These are phyloP conservation scores for Cyclostephanos invisitatus DNA, from an alignment of 108 stramenopile genomes.

Conservation along the genomic window DNA sequence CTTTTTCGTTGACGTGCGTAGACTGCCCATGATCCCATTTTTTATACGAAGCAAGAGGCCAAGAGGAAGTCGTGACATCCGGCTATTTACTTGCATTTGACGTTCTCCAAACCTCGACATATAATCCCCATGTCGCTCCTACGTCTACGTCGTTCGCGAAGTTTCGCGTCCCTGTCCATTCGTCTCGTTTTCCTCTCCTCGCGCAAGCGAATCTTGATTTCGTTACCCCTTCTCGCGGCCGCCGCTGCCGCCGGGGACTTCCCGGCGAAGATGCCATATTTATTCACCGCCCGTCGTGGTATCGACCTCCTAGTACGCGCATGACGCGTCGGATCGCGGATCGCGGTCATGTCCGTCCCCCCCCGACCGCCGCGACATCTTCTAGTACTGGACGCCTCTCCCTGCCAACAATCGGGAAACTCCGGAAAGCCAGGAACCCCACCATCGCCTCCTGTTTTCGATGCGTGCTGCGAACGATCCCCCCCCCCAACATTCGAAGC, in stretches of 20 bases:
- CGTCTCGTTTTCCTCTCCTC: neutral
- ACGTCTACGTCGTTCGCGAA: neutral
- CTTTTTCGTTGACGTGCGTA: neutral
- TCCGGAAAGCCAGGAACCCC: constrained; percentile 58
- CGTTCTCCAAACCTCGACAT: neutral
- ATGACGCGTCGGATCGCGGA: neutral
- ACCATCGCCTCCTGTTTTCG: neutral
- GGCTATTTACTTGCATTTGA: neutral
- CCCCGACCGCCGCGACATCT: neutral
- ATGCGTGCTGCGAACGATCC: no score
- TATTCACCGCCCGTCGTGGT: neutral
- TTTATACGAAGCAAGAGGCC: no score
- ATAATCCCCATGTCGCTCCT: neutral
- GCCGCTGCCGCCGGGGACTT: no score
- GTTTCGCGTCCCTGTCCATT: neutral
- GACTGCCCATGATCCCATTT: no score
- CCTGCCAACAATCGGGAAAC: constrained; percentile 50
- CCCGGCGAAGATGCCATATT: neutral
- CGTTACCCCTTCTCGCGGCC: neutral
- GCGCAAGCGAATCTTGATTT: neutral
- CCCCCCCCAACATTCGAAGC: neutral
- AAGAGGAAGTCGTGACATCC: neutral
- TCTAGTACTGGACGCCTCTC: constrained; percentile 1
- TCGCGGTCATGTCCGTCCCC: neutral
- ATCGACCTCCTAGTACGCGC: neutral